Base-by-base conservation (phyloP, 1,139 yeast species). In the Hansenula anomala region DNA sequence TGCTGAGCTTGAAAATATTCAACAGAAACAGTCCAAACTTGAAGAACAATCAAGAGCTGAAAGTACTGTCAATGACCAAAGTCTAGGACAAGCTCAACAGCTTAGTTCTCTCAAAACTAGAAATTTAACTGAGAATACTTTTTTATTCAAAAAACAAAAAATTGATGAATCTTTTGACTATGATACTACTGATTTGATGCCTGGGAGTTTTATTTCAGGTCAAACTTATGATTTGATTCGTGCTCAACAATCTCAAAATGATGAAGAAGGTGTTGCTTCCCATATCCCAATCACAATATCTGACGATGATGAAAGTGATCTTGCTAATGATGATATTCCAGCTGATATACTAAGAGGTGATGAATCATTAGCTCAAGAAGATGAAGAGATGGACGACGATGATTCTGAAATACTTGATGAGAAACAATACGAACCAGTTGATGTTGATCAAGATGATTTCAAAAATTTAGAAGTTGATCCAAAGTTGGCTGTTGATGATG, bases 391-490 rank as follows among this genome's bases (percentile, higher is more conserved):
- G 51, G 53, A 37, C 51, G 53, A 39, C 14, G 69, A 67, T 12
- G 64, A 49, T 23, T 42, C 49, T 25, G 61, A 55, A 12, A 49
- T 79, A 14, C 69, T 79, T 9, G 68, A 73, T 37, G 85, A 80
- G 47, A 81, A 78, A 51, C 83, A 78, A 2, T 83, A 75, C 51
- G 94, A 84, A 58, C 92, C 92, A 0, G 47, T 49, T 16, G 67
- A 68, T 39, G 60, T 71, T 14, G 61, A 61, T 20, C 72, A 64
- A 26, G 52, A 63, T 3, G 76, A 80, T 64, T 59, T 71, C 46
- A 60, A 58, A 16, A 56, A 63, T 4, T 45, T 73, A 35, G 69
- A 64, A 40, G 58, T 58, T 6, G 64, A 63, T 20, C 64, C 70
- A 4, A 36, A 66, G 30, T 63, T 78, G 30, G 73, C 80, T 1